Evolutionary conservation across 192 early-diverging fungal genomes (phyloP).

Genomic region (Coemansia reversa): DNA sequence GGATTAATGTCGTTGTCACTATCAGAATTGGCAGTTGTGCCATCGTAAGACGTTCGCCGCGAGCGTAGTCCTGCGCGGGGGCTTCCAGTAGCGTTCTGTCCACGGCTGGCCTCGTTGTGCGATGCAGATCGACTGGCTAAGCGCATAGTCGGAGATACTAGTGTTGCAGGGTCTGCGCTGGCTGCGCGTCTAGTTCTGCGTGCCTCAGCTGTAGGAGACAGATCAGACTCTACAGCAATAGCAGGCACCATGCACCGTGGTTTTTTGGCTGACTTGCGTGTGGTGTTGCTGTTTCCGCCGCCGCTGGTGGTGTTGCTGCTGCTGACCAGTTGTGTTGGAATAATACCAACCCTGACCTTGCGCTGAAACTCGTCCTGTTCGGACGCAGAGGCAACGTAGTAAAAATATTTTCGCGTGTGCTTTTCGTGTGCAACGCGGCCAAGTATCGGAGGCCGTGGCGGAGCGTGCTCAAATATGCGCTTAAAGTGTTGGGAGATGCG

Average conservation of each 20-base stretch:
- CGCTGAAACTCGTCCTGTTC: conserved; percentile 49
- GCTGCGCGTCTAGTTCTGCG: conserved; percentile 33
- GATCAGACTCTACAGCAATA: conserved; percentile 43
- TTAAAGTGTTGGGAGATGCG: conserved; percentile 89
- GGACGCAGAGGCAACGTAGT: conserved; percentile 64
- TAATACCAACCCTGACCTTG: conserved; percentile 38
- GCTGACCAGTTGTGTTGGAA: conserved; percentile 33
- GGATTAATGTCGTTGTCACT: conserved; percentile 44
- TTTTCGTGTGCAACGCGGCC: conserved; percentile 69
- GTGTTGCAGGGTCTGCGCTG: conserved; percentile 26
- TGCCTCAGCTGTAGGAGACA: conserved; percentile 11
- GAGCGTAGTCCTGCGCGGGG: conserved; percentile 6
- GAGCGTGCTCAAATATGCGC: conserved; percentile 71
- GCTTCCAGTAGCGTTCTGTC: not conserved
- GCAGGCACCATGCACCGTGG: conserved; percentile 48
- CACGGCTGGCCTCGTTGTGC: conserved; percentile 2
- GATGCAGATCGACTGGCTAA: not conserved
- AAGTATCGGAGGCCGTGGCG: conserved; percentile 69
- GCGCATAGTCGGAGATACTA: not conserved
- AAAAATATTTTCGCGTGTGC: conserved; percentile 72
- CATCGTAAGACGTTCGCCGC: conserved; percentile 46
- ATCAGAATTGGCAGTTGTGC: conserved; percentile 18
- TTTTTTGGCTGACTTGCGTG: conserved; percentile 31
- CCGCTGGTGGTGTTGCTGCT: conserved; percentile 1
- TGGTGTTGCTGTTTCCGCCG: not conserved